Base-by-base conservation (phyloP, 768 basidiomycete genomes). In the Omphalotus guepiniiformis region DNA sequence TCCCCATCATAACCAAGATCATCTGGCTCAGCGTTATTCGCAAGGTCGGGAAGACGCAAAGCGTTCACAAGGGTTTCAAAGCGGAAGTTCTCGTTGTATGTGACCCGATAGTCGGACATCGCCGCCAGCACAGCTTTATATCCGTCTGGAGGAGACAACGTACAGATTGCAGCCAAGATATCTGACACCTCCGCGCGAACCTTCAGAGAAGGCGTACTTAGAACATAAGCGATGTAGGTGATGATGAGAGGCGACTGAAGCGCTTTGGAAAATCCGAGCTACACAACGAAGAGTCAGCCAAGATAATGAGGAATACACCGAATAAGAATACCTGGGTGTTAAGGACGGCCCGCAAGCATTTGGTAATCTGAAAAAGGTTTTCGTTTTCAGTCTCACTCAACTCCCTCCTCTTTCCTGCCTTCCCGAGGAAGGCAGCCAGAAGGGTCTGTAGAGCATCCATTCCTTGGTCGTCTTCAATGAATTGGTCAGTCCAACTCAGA, bases 131-230 rank as follows among this genome's bases (percentile, higher is more conserved):
- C 85, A 2, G 80, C 74, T 50, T 75, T 81, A 58, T 88, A 83
- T 0, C 91, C 92, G 28, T 87, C 82, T 5, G 68, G 67, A 4
- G 76, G 63, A 2, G 86, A 84, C 18, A 95, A 69, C 18, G 90
- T 73, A 59, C 89, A 91, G 34, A 94, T 79, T 0, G 86, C 93
- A 1, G 90, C 88, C 8, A 97, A 75, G 22, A 94, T 72, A 54
- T 94, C 90, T 3, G 84, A 80, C 0, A 78, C 74, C 19, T 88
- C 70, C 0, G 80, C 75, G 48, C 87, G 79, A 7, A 88, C 67
- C 61, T 87, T 93, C 43, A 76, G 66, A 8, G 85, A 82, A 0
- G 83, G 70, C 1, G 72, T 72, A 53, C 84, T 78, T 11, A 94
- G 73, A 1, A 83, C 76, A 56, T 87, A 87, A 13, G 82, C 70